A percentile compares a stretch with the other conserved stretches of the same genome.
Conservation (phyloP, 108 stramenopile genomes). For the Epithemia pelagica region DNA sequence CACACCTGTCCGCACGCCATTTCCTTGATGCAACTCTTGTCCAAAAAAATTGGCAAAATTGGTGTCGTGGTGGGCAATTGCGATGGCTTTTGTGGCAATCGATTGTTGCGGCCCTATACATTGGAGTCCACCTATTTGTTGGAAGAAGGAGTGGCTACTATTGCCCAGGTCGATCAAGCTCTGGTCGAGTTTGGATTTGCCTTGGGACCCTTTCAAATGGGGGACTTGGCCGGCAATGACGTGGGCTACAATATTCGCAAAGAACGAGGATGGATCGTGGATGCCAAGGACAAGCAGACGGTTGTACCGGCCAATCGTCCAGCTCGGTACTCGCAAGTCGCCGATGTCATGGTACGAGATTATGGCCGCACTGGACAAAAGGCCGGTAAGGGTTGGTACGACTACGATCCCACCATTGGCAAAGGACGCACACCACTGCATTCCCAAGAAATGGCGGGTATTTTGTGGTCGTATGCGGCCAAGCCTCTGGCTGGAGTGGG, state of each 20-base stretch:
- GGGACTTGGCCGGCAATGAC: conserved; percentile 94
- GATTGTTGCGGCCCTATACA: conserved; percentile 85
- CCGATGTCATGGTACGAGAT: conserved; percentile 77
- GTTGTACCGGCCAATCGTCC: conserved; percentile 32
- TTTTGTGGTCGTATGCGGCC: conserved; percentile 40
- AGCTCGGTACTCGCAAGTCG: conserved; percentile 77
- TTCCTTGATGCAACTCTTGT: conserved; percentile 66
- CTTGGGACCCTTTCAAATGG: conserved; percentile 78
- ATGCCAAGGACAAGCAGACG: not conserved
- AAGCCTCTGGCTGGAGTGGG: not conserved
- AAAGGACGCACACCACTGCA: conserved; percentile 72
- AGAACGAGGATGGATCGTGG: conserved; percentile 58
- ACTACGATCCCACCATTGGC: conserved; percentile 72
- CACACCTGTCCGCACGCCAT: conserved; percentile 56
- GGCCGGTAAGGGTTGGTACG: conserved; percentile 81
- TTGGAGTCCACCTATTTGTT: conserved; percentile 64
- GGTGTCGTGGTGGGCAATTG: conserved; percentile 95
- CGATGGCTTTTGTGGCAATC: conserved; percentile 97
- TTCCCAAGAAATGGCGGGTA: conserved; percentile 66
- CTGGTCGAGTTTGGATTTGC: conserved; percentile 78
- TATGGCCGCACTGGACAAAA: conserved; percentile 89
- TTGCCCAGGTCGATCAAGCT: conserved; percentile 68
- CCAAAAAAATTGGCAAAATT: conserved; percentile 85
- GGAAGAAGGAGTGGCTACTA: conserved; percentile 45
- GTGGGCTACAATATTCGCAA: conserved; percentile 83